Conservation (phyloP, 225 moss, liverwort and hornwort species). For the Sphagnum contortum region DNA sequence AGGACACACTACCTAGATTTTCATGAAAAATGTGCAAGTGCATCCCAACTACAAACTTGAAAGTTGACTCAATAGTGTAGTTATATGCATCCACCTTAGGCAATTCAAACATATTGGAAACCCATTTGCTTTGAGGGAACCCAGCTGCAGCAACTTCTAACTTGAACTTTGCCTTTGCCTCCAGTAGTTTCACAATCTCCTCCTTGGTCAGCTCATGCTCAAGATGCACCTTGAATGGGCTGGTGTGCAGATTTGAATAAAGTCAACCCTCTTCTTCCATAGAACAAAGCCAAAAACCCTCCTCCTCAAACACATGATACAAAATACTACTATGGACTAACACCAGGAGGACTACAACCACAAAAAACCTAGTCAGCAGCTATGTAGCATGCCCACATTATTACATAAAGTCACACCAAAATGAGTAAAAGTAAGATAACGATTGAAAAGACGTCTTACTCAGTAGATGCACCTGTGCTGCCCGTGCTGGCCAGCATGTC, state of each 20-base stretch:
- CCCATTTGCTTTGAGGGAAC: constrained; percentile 55
- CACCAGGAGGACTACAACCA: too few relatives aligned
- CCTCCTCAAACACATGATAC: neutral
- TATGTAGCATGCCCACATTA: neutral
- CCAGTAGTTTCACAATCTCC: constrained; percentile 41
- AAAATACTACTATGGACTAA: neutral
- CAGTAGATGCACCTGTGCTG: constrained; percentile 31
- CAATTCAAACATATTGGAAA: constrained; percentile 35
- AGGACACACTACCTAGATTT: too few relatives aligned
- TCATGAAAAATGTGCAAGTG: too few relatives aligned
- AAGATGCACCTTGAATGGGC: constrained; percentile 67
- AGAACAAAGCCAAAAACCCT: neutral
- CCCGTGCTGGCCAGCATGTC: constrained; percentile 32
- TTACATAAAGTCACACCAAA: too few relatives aligned
- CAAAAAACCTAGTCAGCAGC: neutral
- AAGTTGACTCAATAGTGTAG: too few relatives aligned
- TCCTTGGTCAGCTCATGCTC: constrained; percentile 33
- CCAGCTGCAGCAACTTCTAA: constrained; percentile 51
- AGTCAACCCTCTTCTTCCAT: neutral
- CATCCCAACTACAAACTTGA: too few relatives aligned
- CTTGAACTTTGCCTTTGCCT: constrained; percentile 60
- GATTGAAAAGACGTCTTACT: constrained; percentile 18
- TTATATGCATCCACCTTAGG: constrained; percentile 22
- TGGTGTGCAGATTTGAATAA: constrained; percentile 13
- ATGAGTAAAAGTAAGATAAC: too few relatives aligned